Percentiles rank a stretch among this genome's conserved stretches.
phyloP scores from a whole-genome alignment of 1,284 basidiomycete genomes.

The Malassezia nana region DNA sequence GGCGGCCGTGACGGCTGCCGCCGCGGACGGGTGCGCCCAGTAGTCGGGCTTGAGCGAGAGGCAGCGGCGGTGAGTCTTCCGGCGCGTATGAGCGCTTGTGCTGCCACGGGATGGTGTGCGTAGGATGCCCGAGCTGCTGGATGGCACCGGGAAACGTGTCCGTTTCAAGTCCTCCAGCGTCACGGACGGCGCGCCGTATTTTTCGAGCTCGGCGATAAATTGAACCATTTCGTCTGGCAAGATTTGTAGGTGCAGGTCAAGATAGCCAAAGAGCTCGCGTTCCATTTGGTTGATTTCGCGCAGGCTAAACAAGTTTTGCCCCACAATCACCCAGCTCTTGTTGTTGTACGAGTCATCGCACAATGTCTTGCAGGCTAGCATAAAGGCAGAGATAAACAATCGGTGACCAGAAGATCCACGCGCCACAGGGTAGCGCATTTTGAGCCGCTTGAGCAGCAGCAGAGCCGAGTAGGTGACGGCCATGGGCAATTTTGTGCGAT shows the following conservation, averaged over 20 bases:
- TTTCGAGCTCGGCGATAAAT: constrained; percentile 34
- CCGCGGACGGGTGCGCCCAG: constrained; percentile 3
- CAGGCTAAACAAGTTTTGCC: constrained; percentile 44
- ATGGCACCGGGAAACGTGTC: neutral
- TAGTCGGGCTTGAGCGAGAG: constrained; percentile 14
- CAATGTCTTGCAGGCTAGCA: constrained; percentile 47
- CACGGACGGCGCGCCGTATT: constrained; percentile 15
- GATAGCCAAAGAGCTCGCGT: constrained; percentile 47
- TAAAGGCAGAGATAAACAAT: constrained; percentile 47
- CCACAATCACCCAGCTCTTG: constrained; percentile 48
- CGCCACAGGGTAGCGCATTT: constrained; percentile 45
- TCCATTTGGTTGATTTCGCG: constrained; percentile 49
- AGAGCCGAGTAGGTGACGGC: constrained; percentile 44
- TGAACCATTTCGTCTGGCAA: constrained; percentile 33
- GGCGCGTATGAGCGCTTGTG: neutral
- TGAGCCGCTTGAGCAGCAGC: constrained; percentile 42
- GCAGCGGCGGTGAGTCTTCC: constrained; percentile 13
- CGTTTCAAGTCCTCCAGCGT: constrained; percentile 14
- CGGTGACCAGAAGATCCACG: constrained; percentile 47
- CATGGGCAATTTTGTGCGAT: constrained; percentile 44
- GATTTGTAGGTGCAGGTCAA: constrained; percentile 43
- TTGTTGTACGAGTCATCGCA: constrained; percentile 49
- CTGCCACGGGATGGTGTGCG: neutral
- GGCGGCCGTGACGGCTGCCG: neutral
- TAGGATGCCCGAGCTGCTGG: neutral